Base-by-base conservation (phyloP, 2,329 filamentous ascomycete genomes). In the Raffaelea albimanens region DNA sequence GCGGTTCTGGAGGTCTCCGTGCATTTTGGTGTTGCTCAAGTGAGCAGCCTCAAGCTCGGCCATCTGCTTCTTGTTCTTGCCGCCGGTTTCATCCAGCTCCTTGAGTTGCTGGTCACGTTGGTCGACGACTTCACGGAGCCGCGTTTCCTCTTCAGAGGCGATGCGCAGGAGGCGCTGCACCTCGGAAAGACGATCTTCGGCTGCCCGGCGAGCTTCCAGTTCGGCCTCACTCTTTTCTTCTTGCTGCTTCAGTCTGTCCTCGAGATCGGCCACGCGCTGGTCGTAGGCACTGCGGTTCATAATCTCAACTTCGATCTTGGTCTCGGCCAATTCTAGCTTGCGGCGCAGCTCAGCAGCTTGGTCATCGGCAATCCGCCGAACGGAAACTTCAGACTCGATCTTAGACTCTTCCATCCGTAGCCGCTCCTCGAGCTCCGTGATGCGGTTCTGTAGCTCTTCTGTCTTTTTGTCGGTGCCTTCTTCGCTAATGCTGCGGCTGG, bases 141-240 rank as follows among this genome's bases (percentile, higher is more conserved):
- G 76, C 53, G 75, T 75, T 53, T 85, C 82, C 59, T 89, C 83
- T 58, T 87, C 82, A n/a, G 83, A 78, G 5, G 83, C 77, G 52
- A 81, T 75, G 50, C 79, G 76, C 22, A 88, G 71, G 20, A 83
- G 73, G 47, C 80, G 74, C 62, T 89, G 82, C n/a, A 82, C 73
- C 59, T 90, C 84, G 5, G 82, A 76, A 14, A 87, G 68, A 51
- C 78, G 78, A 58, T 90, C 85, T 60, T 90, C 85, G 1, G 82
- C 82, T 31, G 78, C 72, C 46, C 83, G 76, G 50, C 85, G 78
- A 43, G 67, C 66, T 40, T 73, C 69, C 50, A 83, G 67, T 56
- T 90, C 83, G 45, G 78, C 67, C 52, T 88, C 83, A 1, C 74
- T 75, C 48, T 75, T 74, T 33, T 73, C 71, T 54, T 87, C 81